A percentile compares a stretch with the other conserved stretches of the same genome.
Conservation (phyloP, 169 alveolate genomes). For the Plasmodium relictum region DNA sequence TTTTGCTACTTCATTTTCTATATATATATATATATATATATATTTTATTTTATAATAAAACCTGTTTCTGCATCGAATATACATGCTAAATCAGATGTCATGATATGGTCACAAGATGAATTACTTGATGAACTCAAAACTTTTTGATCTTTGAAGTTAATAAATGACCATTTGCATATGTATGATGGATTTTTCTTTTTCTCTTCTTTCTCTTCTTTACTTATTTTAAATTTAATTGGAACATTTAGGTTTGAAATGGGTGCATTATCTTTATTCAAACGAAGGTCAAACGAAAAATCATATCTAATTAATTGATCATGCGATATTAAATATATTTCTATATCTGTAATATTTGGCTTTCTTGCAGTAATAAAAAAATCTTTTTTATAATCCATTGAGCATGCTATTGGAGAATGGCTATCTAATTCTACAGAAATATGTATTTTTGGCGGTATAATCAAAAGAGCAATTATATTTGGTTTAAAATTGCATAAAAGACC, state of each 20-base stretch:
- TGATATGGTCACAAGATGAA: slow-evolving; percentile 22
- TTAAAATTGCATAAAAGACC: slow-evolving; percentile 77
- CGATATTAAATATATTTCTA: slow-evolving; percentile 75
- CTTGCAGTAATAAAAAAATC: slow-evolving; percentile 82
- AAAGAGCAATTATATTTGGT: slow-evolving; percentile 75
- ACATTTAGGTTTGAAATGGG: slow-evolving; percentile 64
- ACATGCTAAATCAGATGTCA: slow-evolving; percentile 68
- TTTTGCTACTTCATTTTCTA: neutral
- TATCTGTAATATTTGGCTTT: slow-evolving; percentile 80
- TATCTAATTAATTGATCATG: slow-evolving; percentile 79
- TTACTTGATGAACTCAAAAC: slow-evolving; percentile 15
- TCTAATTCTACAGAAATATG: slow-evolving; percentile 73
- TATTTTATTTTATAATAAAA: neutral
- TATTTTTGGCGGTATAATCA: slow-evolving; percentile 81
- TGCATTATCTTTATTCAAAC: slow-evolving; percentile 78
- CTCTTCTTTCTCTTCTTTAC: slow-evolving; percentile 53
- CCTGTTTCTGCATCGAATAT: slow-evolving; percentile 71
- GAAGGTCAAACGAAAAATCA: slow-evolving; percentile 80
- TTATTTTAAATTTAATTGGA: slow-evolving; percentile 43
- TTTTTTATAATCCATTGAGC: slow-evolving; percentile 74
- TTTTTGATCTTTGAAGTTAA: slow-evolving; percentile 37
- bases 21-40: slow-evolving; percentile 12
- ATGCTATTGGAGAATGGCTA: slow-evolving; percentile 71
- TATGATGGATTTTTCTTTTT: slow-evolving; percentile 35
- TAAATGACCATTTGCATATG: slow-evolving; percentile 63